Evolutionary conservation across 306 rosid species (phyloP).

Genomic region (Quercus suber): DNA sequence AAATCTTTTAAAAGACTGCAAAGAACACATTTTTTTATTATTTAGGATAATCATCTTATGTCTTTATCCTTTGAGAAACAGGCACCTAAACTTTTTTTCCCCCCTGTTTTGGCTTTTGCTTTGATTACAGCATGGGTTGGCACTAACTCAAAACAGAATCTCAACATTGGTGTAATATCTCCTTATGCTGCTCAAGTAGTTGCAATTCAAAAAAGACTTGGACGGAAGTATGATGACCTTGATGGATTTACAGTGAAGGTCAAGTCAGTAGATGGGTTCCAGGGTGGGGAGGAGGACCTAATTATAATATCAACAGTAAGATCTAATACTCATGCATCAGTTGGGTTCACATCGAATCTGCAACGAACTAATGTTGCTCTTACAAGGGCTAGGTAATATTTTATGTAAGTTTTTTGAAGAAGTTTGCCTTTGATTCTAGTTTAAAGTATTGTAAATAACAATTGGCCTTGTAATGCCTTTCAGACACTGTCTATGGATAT

Average conservation of each 20-base stretch:
- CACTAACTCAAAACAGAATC: conserved; percentile 21
- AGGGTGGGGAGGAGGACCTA: conserved; percentile 79
- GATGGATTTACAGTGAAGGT: conserved; percentile 64
- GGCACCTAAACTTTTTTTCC: background rate
- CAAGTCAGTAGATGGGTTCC: conserved; percentile 72
- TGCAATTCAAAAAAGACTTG: conserved; percentile 48
- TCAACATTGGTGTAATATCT: conserved; percentile 64
- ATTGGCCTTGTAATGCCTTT: conserved; percentile 1
- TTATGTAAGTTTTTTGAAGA: background rate
- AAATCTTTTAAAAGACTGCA: background rate
- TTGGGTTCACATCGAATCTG: conserved; percentile 46
- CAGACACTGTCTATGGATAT: conserved; percentile 78
- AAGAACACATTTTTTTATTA: background rate
- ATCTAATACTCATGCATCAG: conserved; percentile 33
- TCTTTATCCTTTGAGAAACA: background rate
- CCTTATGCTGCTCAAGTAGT: conserved; percentile 85
- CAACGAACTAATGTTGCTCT: conserved; percentile 79
- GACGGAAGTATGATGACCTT: conserved; percentile 29
- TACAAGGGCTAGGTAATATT: conserved; percentile 72
- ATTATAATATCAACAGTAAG: conserved; percentile 74
- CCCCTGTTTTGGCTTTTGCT: background rate
- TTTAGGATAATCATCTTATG: background rate
- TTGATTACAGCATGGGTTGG: conserved; percentile 44
- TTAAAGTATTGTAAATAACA: background rate
- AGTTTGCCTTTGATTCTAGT: background rate